Conservation (phyloP, 2,329 filamentous ascomycete genomes). For the Anthostomella pinea region DNA sequence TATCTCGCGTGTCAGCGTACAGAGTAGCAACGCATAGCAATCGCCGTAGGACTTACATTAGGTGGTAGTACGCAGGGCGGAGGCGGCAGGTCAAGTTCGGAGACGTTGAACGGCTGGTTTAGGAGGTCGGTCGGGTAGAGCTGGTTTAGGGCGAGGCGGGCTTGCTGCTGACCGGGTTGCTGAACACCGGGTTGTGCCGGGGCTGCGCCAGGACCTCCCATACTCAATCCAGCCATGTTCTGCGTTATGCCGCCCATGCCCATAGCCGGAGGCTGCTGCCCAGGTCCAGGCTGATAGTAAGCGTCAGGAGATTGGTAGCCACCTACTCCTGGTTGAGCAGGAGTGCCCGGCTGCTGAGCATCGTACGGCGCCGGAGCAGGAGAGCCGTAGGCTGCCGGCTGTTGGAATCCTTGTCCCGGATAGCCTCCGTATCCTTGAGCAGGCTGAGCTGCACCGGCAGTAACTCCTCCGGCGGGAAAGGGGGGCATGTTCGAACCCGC, state of each 20-base stretch:
- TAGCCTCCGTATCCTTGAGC: slow-evolving; percentile 58
- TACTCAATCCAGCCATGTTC: slow-evolving; percentile 80
- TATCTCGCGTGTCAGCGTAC: slow-evolving; percentile 38
- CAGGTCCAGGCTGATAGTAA: slow-evolving; percentile 59
- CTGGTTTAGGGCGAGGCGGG: slow-evolving; percentile 69
- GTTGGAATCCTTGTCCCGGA: slow-evolving; percentile 41
- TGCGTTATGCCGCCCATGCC: slow-evolving; percentile 73
- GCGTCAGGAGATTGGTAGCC: slow-evolving; percentile 68
- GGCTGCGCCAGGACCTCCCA: slow-evolving; percentile 65
- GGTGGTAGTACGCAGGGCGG: slow-evolving; percentile 87
- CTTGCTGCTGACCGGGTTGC: slow-evolving; percentile 46
- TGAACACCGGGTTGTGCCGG: slow-evolving; percentile 48
- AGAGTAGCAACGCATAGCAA: slow-evolving; percentile 1
- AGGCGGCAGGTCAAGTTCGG: slow-evolving; percentile 86
- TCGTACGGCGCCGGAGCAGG: slow-evolving; percentile 38
- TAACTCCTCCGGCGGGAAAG: slow-evolving; percentile 37
- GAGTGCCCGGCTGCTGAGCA: slow-evolving; percentile 38
- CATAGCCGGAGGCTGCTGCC: slow-evolving; percentile 38
- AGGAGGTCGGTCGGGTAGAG: slow-evolving; percentile 89
- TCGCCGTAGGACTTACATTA: slow-evolving; percentile 63
- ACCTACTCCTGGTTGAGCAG: slow-evolving; percentile 45
- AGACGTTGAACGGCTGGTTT: slow-evolving; percentile 89
- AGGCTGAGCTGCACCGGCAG: slow-evolving; percentile 37
- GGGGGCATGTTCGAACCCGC: slow-evolving; percentile 36
- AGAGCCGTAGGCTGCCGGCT: slow-evolving; percentile 32